These are phyloP conservation scores for Lojkania enalia DNA, from an alignment of 2,329 filamentous ascomycete genomes.

Conservation along the genomic window DNA sequence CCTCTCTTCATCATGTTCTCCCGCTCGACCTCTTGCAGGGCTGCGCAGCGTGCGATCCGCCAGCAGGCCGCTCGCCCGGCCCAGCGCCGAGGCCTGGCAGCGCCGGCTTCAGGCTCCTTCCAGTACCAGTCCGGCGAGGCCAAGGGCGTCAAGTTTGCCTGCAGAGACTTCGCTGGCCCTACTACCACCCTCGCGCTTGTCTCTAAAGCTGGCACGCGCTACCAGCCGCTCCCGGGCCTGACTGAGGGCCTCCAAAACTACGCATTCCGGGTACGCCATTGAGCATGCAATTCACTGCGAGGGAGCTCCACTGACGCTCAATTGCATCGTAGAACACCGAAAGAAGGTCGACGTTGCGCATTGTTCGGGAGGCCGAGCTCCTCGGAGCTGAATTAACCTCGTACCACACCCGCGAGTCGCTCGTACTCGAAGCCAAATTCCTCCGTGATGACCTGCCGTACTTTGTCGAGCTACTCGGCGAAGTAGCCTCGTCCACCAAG, in stretches of 20 bases:
- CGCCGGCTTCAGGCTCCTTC: conserved; percentile 73
- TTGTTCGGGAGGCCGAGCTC: conserved; percentile 92
- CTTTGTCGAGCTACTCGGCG: conserved; percentile 92
- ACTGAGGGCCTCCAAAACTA: conserved; percentile 90
- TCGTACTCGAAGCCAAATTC: conserved; percentile 93
- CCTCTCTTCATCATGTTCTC: conserved; percentile 63
- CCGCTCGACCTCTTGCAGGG: conserved; percentile 66
- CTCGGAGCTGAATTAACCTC: conserved; percentile 87
- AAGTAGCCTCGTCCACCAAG: conserved; percentile 86
- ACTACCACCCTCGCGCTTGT: conserved; percentile 91
- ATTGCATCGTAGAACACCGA: conserved; percentile 70
- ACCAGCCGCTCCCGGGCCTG: conserved; percentile 86
- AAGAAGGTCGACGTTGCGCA: conserved; percentile 86
- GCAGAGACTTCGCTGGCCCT: conserved; percentile 83
- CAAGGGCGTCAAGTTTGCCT: conserved; percentile 88
- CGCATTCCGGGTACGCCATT: conserved; percentile 82
- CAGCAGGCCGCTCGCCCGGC: conserved; percentile 59
- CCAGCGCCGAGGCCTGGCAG: conserved; percentile 65
- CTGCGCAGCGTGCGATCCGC: conserved; percentile 65
- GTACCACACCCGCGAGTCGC: conserved; percentile 89
- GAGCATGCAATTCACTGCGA: conserved; percentile 7
- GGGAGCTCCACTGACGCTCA: conserved; percentile 31
- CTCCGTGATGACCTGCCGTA: conserved; percentile 94
- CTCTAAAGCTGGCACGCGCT: conserved; percentile 91
- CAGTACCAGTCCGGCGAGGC: conserved; percentile 86